Conservation (phyloP, 1,139 yeast species). For the Spencermartinsiella ligniputridi region DNA sequence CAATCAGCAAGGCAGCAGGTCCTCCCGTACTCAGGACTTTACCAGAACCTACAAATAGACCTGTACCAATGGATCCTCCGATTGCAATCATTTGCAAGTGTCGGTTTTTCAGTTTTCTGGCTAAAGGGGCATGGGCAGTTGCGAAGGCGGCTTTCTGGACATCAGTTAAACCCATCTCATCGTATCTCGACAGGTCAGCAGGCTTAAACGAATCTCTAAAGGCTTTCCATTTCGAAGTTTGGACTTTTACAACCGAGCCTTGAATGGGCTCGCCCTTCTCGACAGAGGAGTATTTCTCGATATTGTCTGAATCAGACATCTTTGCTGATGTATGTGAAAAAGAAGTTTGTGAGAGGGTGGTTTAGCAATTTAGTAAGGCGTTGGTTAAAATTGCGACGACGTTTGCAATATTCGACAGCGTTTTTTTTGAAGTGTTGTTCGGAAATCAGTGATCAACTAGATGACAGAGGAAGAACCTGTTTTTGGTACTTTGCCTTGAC, state of each 20-base stretch:
- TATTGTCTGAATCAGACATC: background rate
- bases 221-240: slow-evolving; percentile 5
- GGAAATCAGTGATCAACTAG: no score
- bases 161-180: slow-evolving; percentile 56
- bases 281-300: slow-evolving; percentile 2
- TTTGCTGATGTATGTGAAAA: no score
- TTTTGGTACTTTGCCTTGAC: no score
- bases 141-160: slow-evolving; percentile 63
- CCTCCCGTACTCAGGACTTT: slow-evolving; percentile 54
- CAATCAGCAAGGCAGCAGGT: slow-evolving; percentile 61
- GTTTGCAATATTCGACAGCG: no score
- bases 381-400: no score
- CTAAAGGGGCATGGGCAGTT: slow-evolving; percentile 67
- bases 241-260: slow-evolving; percentile 5
- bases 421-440: no score
- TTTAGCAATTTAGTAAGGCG: no score
- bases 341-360: no score
- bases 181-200: slow-evolving; percentile 54
- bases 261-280: slow-evolving; percentile 2
- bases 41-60: slow-evolving; percentile 66
- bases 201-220: slow-evolving; percentile 41
- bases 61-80: slow-evolving; percentile 84
- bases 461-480: no score
- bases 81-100: slow-evolving; percentile 81
- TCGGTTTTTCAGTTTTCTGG: slow-evolving; percentile 58